phyloP scores from a whole-genome alignment of 177 flowering plant genomes.

The Vitis hybrid region DNA sequence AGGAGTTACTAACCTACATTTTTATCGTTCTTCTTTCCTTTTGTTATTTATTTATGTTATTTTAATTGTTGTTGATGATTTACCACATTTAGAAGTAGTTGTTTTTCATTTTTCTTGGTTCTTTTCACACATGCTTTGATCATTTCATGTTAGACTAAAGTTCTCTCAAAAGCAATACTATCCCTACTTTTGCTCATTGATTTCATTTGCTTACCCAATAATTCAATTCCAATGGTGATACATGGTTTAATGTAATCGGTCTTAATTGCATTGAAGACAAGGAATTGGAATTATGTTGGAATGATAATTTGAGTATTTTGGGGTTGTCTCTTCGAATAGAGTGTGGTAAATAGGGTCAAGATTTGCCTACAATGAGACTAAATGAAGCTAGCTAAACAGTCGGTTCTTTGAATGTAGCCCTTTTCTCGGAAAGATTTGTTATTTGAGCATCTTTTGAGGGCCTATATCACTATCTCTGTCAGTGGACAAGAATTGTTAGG shows the following conservation, averaged over 20 bases:
- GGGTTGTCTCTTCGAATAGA: neutral
- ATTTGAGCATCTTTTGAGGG: neutral
- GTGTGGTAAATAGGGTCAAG: neutral
- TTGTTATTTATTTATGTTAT: no score
- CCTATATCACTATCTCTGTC: neutral
- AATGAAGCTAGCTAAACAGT: neutral
- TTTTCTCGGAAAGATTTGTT: neutral
- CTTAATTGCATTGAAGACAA: neutral
- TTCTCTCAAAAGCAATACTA: no score
- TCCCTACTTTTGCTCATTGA: neutral
- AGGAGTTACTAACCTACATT: no score
- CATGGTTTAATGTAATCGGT: neutral
- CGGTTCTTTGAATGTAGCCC: neutral
- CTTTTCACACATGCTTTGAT: no score
- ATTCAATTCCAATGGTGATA: no score
- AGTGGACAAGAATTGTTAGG: neutral
- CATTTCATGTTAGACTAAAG: no score
- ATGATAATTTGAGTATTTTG: neutral
- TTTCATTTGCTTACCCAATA: neutral
- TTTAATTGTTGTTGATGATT: no score
- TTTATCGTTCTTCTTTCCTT: no score
- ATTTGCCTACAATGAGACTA: neutral
- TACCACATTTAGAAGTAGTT: no score
- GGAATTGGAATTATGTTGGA: neutral
- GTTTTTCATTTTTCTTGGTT: no score